Evolutionary conservation across 139 green algal species (phyloP), one percentile per base, ranked within the genome.

Genomic region (Yamagishiella unicocca): DNA sequence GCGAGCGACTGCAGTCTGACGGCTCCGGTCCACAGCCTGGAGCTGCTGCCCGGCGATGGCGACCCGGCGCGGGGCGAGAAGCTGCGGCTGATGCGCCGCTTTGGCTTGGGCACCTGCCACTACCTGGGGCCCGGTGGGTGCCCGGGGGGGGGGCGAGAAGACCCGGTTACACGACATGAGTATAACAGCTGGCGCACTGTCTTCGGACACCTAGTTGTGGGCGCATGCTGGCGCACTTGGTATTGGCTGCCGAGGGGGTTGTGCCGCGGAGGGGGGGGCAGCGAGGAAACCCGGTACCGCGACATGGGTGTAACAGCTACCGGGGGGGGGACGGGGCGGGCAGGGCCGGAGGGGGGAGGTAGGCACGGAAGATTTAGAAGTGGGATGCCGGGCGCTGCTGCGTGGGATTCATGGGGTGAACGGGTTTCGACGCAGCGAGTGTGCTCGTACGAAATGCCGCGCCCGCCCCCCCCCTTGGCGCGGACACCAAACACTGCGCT

Each of bases 111-210:
- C 22, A 38, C 8, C 37, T 21, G 19, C 29, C 77, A 84, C 58
- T 58, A 84, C 77, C 55, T 84, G 53, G 77, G 77, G 24, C 37
- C 77, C 2, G 77, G 77, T 84, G 37, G 31, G 77, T 0, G 2
- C 7, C 9, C n/a, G 6, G 58, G 31, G 29, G 29, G 64, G 64
- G 31, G 4, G 64, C 6, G 64, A 8, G 29, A 43, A 19, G n/a
- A 42, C 17, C 58, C 14, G 58, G 58, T 6, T 31, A 67, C 6
- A 31, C 58, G 58, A 29, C 6, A 67, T 9, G 27, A 29, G 58
- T 6, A 9, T 21, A 67, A 67, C 6, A 9, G 64, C n/a, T n/a
- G n/a, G n/a, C n/a, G n/a, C n/a, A n/a, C n/a, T n/a, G n/a, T n/a
- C n/a, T n/a, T n/a, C n/a, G n/a, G n/a, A n/a, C n/a, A n/a, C n/a